Conservation (phyloP, 257 asterid genomes). For the Gentiana dahurica region DNA sequence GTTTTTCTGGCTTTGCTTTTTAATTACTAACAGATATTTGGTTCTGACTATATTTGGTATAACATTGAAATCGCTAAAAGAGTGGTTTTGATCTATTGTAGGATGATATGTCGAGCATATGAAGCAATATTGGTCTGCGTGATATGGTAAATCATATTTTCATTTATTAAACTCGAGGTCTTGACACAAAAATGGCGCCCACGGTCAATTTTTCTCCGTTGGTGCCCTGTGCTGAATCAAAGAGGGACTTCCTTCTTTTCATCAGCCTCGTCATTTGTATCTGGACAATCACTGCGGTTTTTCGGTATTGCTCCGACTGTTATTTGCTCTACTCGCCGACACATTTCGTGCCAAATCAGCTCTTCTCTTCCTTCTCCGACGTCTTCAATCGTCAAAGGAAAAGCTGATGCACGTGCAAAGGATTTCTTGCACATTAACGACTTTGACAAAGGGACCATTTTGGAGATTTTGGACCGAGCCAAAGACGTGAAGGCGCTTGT, state of each 20-base stretch:
- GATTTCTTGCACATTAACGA: slow-evolving; percentile 81
- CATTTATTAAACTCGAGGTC: too few species aligned
- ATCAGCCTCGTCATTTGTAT: slow-evolving; percentile 30
- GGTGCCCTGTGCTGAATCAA: slow-evolving; percentile 29
- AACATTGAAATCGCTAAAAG: too few species aligned
- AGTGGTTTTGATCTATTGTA: too few species aligned
- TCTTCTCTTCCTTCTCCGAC: slow-evolving; percentile 29
- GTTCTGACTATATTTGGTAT: too few species aligned
- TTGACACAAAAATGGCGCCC: slow-evolving; percentile 21
- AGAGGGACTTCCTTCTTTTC: slow-evolving; percentile 35
- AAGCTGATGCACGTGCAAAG: slow-evolving; percentile 58
- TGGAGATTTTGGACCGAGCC: slow-evolving; percentile 71
- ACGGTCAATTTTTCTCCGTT: slow-evolving; percentile 32
- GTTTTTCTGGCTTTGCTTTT: too few species aligned
- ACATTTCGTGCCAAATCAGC: slow-evolving; percentile 58
- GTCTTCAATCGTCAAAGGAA: slow-evolving; percentile 33
- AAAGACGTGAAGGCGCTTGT: slow-evolving; percentile 76
- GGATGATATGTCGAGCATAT: too few species aligned
- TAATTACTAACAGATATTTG: too few species aligned
- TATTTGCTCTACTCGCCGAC: slow-evolving; percentile 25
- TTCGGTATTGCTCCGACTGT: slow-evolving; percentile 25
- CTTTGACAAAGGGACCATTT: slow-evolving; percentile 68
- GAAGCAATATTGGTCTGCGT: too few species aligned
- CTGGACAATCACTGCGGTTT: slow-evolving; percentile 20
- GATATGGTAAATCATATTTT: too few species aligned